Evolutionary conservation across 2,329 filamentous ascomycete genomes (phyloP), one percentile per base, ranked within the genome.

Genomic region (Botrytis byssoidea): DNA sequence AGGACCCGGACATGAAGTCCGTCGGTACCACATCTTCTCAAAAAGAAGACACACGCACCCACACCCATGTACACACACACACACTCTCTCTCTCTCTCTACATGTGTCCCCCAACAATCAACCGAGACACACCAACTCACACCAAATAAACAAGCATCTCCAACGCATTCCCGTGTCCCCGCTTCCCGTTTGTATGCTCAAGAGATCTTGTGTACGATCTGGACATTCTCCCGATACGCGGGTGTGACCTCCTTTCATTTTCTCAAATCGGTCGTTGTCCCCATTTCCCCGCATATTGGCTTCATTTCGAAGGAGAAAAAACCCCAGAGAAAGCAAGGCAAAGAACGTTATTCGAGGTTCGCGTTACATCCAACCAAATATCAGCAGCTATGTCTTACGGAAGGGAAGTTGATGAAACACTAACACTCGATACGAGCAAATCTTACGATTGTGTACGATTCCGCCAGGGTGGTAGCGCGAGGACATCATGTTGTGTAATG

Each of bases 361-460:
- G n/a, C 18, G 66, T 57, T 57, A 57, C 46, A 57, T 40, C 46
- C 46, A 69, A 37, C 25, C 32, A 60, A 35, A 25, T 60, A 14
- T 22, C 12, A 9, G 57, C 57, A 37, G 8, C 18, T 12, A 59
- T 57, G 67, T 70, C 67, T 42, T 32, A 44, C 67, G 67, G 55
- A 60, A 70, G 48, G 67, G 22, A 70, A 70, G 46, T 67, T 55
- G 44, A 51, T 51, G 44, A 66, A 51, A 55, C 65, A 40, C 25
- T 29, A 25, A 35, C 46, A 67, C 65, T 67, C 65, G 65, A 67
- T 67, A 67, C 65, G 65, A 67, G 46, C 46, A 40, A 67, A 66
- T 67, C 65, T 67, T 67, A 67, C 65, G 65, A 57, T 70, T 70
- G 67, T 70, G 67, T 60, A 59, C 25, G 48, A 40, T 55, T 67